Base-by-base conservation (phyloP, 768 basidiomycete species). In the Termitomyces sp. region DNA sequence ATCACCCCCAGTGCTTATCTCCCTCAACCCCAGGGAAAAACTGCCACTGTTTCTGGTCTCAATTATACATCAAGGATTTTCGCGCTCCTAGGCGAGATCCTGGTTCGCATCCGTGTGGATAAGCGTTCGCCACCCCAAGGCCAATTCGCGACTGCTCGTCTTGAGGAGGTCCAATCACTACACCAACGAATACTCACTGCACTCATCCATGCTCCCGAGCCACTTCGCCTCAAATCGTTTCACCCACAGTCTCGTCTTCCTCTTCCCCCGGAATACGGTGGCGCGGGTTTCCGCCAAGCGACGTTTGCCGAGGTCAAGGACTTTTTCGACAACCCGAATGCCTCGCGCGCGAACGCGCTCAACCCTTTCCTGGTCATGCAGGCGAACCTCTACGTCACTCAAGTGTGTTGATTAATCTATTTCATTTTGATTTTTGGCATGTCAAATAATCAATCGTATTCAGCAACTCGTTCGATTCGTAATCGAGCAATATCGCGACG, bases 381-480 rank as follows among this genome's bases (percentile, higher is more conserved):
- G 71, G 90, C 89, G 36, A 96, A 96, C 66, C 76, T 96, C 43
- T 95, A 88, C 64, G 93, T 95, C 64, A 95, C 93, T 11, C 93
- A 94, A 82, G 92, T 88, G 61, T 59, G 79, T 38, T 32, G 11
- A 16, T 18, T 3, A 20, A 24, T 49, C n/a, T n/a, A n/a, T n/a
- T n/a, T n/a, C n/a, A n/a, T n/a, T 35, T n/a, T 33, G 2, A 22
- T 18, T 35, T 52, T 28, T 28, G 26, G 36, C 44, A 38, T 45
- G 32, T 26, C 55, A 13, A 53, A 26, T 57, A 16, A 53, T 18
- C 40, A 45, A 11, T 20, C 51, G 44, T n/a, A 46, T 60, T 16
- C 62, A 95, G 92, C 93, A 95, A 92, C 82, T 94, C 50, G 92
- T 92, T 57, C 90, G 94, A 56, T 94, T 92, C 64, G 91, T 95